Conservation (phyloP, 139 green algal species). For the Picochlorum sp. region DNA sequence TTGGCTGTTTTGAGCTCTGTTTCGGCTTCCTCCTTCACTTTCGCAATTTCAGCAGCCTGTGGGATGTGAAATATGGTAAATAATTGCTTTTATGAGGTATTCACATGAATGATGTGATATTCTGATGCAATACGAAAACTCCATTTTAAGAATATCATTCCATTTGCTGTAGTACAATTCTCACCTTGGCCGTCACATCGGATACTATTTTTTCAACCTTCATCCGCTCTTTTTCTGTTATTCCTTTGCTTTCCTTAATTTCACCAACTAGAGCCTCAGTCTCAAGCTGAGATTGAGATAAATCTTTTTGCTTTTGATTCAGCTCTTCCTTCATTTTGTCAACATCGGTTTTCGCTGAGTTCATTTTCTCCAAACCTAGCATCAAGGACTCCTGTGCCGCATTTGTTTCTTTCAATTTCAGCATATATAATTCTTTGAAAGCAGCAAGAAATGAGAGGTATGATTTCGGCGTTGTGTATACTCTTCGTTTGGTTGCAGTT, state of each 20-base stretch:
- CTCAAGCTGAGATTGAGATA: conserved; percentile 67
- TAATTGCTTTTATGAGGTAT: not conserved
- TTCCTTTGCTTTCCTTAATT: conserved; percentile 78
- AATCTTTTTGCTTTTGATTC: conserved; percentile 75
- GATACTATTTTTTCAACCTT: conserved; percentile 80
- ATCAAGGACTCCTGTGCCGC: conserved; percentile 54
- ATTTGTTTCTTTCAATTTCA: conserved; percentile 43
- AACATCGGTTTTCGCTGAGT: conserved; percentile 81
- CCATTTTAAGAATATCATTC: not conserved
- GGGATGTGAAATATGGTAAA: conserved; percentile 2
- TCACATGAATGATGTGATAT: too few species aligned
- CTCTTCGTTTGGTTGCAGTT: conserved; percentile 46
- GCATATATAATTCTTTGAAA: conserved; percentile 80
- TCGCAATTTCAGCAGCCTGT: conserved; percentile 40
- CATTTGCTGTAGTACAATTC: too few species aligned
- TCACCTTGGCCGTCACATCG: conserved; percentile 46
- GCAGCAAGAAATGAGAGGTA: conserved; percentile 85
- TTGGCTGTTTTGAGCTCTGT: conserved; percentile 78
- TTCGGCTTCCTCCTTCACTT: conserved; percentile 76
- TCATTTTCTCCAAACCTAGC: conserved; percentile 84
- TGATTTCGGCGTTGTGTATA: conserved; percentile 89
- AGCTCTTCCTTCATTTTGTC: conserved; percentile 81
- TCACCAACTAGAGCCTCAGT: conserved; percentile 76
- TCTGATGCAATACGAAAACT: conserved; percentile 8
- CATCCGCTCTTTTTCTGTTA: conserved; percentile 78